Percentiles rank a stretch among this genome's conserved stretches.
These are phyloP conservation scores for Kluyveromyces starmeri DNA, from an alignment of 805 yeast species.

Conservation along the genomic window DNA sequence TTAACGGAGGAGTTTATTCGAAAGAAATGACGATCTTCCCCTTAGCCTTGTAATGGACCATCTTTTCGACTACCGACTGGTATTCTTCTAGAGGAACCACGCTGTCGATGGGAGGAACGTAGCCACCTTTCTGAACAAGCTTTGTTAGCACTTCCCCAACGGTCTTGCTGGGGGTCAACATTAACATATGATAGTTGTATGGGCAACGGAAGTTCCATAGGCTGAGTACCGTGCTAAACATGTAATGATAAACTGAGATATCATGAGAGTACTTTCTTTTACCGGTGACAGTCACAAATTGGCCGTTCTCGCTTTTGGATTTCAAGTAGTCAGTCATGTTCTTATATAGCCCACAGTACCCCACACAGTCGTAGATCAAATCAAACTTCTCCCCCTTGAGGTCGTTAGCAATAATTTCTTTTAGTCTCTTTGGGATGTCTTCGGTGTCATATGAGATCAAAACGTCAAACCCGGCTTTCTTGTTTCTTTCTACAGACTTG, in stretches of 20 bases:
- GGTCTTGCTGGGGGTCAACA: too few relatives aligned
- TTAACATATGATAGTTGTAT: background rate
- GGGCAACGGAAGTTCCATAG: background rate
- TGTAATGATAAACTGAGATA: too few relatives aligned
- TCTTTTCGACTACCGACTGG: conserved; percentile 40
- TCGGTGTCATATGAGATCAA: conserved; percentile 46
- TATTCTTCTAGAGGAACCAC: conserved; percentile 41
- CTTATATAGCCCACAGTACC: conserved; percentile 43
- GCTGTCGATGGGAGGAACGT: conserved; percentile 45
- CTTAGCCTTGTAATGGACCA: conserved; percentile 39
- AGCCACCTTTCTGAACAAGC: conserved; percentile 22
- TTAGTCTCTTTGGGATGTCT: conserved; percentile 30
- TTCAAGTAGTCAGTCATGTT: conserved; percentile 37
- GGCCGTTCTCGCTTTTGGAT: conserved; percentile 37
- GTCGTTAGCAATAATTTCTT: conserved; percentile 22
- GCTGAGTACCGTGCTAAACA: too few relatives aligned
- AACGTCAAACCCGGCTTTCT: conserved; percentile 48
- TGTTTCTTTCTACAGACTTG: conserved; percentile 36
- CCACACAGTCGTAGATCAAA: conserved; percentile 55
- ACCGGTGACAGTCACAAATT: conserved; percentile 50
- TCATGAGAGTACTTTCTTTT: conserved; percentile 37
- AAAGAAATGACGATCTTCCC: conserved; percentile 50
- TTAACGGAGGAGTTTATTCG: too few relatives aligned
- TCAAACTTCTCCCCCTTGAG: conserved; percentile 42
- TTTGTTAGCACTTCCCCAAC: too few relatives aligned